Evolutionary conservation across 2,329 filamentous ascomycete species (phyloP).

Genomic region (Hypoxylon sp.): DNA sequence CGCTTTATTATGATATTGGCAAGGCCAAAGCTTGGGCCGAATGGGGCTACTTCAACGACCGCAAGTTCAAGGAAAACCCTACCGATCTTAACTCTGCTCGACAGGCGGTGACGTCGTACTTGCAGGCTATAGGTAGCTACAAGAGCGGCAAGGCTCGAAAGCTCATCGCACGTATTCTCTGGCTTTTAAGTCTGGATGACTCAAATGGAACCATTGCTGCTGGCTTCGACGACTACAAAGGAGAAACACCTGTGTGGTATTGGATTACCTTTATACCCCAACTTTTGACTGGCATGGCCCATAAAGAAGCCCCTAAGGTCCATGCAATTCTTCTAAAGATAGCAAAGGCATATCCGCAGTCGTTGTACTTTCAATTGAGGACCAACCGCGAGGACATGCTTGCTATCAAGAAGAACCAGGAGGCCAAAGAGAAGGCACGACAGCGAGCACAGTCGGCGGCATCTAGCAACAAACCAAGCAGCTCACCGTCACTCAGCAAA

Average conservation of each 20-base stretch:
- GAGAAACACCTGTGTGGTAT: constrained; percentile 98
- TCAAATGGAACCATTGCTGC: constrained; percentile 83
- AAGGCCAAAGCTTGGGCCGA: constrained; percentile 98
- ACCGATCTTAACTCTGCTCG: constrained; percentile 84
- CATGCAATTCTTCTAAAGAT: constrained; percentile 91
- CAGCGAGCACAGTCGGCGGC: constrained; percentile 62
- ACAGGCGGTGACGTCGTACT: constrained; percentile 93
- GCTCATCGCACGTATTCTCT: constrained; percentile 90
- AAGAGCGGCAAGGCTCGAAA: constrained; percentile 98
- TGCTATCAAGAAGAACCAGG: constrained; percentile 89
- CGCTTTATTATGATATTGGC: constrained; percentile 94
- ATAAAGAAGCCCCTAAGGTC: constrained; percentile 90
- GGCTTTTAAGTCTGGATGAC: constrained; percentile 95
- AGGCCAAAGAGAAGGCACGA: constrained; percentile 74
- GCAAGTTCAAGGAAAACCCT: constrained; percentile 93
- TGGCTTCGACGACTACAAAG: constrained; percentile 96
- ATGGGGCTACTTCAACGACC: constrained; percentile 98
- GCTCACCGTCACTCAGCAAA: constrained; percentile 65
- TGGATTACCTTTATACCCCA: constrained; percentile 99
- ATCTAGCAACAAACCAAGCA: constrained; percentile 59
- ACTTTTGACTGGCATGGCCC: constrained; percentile 87
- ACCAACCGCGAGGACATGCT: constrained; percentile 96
- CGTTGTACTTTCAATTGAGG: constrained; percentile 93
- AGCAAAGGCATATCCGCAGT: constrained; percentile 94
- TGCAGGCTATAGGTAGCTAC: constrained; percentile 95